A percentile compares a stretch with the other conserved stretches of the same genome.
Conservation (phyloP, 148 eudicot species). For the Diospyros kaki region DNA sequence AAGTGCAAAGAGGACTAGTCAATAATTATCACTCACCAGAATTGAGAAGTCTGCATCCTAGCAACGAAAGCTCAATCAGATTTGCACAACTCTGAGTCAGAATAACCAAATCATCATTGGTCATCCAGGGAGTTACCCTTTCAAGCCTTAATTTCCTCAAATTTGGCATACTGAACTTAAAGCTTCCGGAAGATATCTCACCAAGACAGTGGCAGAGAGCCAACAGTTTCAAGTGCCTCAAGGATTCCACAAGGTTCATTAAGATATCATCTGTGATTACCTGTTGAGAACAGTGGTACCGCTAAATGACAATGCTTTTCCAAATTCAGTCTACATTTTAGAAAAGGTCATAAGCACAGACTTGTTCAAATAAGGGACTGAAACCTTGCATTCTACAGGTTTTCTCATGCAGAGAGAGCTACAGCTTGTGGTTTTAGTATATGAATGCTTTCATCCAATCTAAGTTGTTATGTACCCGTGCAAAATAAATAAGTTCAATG, state of each 20-base stretch:
- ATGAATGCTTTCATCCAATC: neutral
- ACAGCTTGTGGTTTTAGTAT: neutral
- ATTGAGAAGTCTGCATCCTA: constrained; percentile 67
- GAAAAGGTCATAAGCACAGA: too few relatives aligned
- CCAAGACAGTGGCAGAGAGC: constrained; percentile 85
- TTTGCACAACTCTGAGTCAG: constrained; percentile 54
- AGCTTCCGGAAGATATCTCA: constrained; percentile 54
- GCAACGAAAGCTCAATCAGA: constrained; percentile 55
- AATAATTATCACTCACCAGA: constrained; percentile 40
- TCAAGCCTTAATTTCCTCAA: constrained; percentile 75
- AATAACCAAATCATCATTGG: constrained; percentile 53
- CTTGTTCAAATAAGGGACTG: neutral
- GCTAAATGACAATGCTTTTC: neutral
- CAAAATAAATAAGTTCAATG: neutral
- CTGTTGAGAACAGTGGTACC: constrained; percentile 29
- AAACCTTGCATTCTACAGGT: neutral
- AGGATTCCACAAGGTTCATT: constrained; percentile 33
- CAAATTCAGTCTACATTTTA: too few relatives aligned
- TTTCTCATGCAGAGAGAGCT: neutral
- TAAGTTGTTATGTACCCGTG: neutral
- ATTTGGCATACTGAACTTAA: constrained; percentile 42
- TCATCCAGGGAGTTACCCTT: constrained; percentile 91
- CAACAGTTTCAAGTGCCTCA: constrained; percentile 49
- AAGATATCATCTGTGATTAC: constrained; percentile 56
- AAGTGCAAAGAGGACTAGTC: neutral